These are phyloP conservation scores for Rosa rugosa DNA, from an alignment of 306 rosid species.

Conservation along the genomic window DNA sequence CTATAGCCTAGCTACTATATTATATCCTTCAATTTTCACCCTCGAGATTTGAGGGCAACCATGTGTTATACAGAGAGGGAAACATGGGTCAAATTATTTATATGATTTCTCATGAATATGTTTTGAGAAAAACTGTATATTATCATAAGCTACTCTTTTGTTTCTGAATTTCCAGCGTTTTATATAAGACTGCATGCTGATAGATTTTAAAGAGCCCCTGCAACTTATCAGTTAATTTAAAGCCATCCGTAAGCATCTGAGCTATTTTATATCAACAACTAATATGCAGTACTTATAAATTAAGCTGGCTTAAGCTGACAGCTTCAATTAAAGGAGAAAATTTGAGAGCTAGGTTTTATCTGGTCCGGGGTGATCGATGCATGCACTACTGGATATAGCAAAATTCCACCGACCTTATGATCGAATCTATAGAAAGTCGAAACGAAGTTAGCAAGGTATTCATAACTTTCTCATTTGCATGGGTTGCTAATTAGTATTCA, in stretches of 20 bases:
- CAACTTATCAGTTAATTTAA: neutral
- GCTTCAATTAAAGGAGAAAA: neutral
- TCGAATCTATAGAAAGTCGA: neutral
- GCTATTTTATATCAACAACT: neutral
- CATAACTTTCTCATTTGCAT: too few relatives aligned
- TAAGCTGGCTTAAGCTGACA: neutral
- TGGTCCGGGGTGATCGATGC: neutral
- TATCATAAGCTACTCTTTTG: neutral
- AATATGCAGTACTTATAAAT: neutral
- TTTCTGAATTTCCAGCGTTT: neutral
- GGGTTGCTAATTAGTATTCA: too few relatives aligned
- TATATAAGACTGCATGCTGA: neutral
- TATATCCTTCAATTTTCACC: neutral
- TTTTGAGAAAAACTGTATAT: neutral
- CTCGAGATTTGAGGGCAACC: conserved; percentile 15
- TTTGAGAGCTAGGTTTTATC: neutral
- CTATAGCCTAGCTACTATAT: conserved; percentile 6
- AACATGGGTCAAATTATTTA: conserved; percentile 21
- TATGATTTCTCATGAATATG: neutral
- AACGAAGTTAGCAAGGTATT: neutral
- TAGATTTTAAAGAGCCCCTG: neutral
- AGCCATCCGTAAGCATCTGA: neutral
- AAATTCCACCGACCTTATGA: neutral
- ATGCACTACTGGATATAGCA: neutral
- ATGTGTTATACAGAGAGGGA: conserved; percentile 7